These are phyloP conservation scores for Populus hybrid DNA, from an alignment of 441 rosid genomes.

Conservation along the genomic window DNA sequence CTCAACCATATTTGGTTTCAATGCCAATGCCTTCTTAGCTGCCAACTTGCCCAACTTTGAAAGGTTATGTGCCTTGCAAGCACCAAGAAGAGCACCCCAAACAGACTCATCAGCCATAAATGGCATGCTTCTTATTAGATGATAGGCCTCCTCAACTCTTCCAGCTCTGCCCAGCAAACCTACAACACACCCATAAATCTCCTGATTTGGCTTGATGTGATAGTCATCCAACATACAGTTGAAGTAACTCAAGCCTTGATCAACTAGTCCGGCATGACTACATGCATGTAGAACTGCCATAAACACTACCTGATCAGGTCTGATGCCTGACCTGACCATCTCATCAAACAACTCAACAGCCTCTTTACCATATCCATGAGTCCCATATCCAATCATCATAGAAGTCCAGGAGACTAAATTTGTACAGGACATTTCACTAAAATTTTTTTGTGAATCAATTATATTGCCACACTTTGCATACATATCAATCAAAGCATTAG, in stretches of 20 bases:
- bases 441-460: conserved; percentile 49
- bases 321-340: conserved; percentile 67
- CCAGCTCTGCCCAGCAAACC: conserved; percentile 94
- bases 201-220: conserved; percentile 47
- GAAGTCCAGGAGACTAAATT: conserved; percentile 90
- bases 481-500: conserved; percentile 87
- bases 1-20: conserved; percentile 56
- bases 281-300: conserved; percentile 85
- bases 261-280: conserved; percentile 85
- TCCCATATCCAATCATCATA: conserved; percentile 92
- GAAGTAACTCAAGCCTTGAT: conserved; percentile 72
- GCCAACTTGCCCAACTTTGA: conserved; percentile 59
- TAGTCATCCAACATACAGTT: conserved; percentile 51
- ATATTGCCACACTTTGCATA: conserved; percentile 87
- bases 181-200: conserved; percentile 75
- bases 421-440: conserved; percentile 43
- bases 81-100: conserved; percentile 83
- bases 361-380: conserved; percentile 75
- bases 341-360: conserved; percentile 68
- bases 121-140: conserved; percentile 64
- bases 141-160: conserved; percentile 74
- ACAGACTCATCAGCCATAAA: conserved; percentile 72
- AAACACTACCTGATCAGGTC: conserved; percentile 74
- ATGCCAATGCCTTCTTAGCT: conserved; percentile 55
- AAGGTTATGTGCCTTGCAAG: conserved; percentile 63